Evolutionary conservation across 2,329 filamentous ascomycete genomes (phyloP).

Genomic region (Colletotrichum siamense): DNA sequence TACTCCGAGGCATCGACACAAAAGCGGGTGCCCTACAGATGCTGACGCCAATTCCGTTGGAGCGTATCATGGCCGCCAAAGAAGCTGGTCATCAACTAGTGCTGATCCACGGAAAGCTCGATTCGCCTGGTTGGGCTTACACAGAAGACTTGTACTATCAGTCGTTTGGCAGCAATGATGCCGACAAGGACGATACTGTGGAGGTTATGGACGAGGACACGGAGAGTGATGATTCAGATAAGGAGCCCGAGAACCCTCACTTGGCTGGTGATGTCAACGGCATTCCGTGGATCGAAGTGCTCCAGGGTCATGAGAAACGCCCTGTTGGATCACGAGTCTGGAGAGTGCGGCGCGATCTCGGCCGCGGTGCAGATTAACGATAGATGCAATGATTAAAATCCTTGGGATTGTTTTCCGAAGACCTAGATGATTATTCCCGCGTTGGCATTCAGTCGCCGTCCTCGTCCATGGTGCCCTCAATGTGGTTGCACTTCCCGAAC

Average conservation of each 20-base stretch:
- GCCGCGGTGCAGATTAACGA: slow-evolving; percentile 35
- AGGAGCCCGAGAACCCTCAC: slow-evolving; percentile 30
- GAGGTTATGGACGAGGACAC: slow-evolving; percentile 40
- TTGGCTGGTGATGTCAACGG: slow-evolving; percentile 30
- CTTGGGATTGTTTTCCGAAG: background rate
- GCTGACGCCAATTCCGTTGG: slow-evolving; percentile 61
- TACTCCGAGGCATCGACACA: slow-evolving; percentile 74
- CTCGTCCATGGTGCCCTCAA: background rate
- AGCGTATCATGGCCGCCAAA: slow-evolving; percentile 44
- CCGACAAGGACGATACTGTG: slow-evolving; percentile 32
- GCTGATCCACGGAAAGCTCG: slow-evolving; percentile 71
- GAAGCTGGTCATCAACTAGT: slow-evolving; percentile 57
- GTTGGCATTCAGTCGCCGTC: background rate
- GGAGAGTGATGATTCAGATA: slow-evolving; percentile 35
- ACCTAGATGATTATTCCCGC: background rate
- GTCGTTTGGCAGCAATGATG: slow-evolving; percentile 26
- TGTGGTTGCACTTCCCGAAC: background rate
- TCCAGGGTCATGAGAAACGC: slow-evolving; percentile 60
- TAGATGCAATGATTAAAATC: background rate
- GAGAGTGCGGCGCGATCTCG: slow-evolving; percentile 69
- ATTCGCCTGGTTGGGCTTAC: slow-evolving; percentile 73
- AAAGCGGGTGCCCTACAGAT: slow-evolving; percentile 62
- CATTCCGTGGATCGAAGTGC: slow-evolving; percentile 65
- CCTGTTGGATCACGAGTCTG: slow-evolving; percentile 65
- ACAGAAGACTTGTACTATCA: slow-evolving; percentile 63